A percentile compares a stretch with the other conserved stretches of the same genome.
Evolutionary conservation across 345 rosid genomes (phyloP).

Genomic region (Eutrema heterophyllum): DNA sequence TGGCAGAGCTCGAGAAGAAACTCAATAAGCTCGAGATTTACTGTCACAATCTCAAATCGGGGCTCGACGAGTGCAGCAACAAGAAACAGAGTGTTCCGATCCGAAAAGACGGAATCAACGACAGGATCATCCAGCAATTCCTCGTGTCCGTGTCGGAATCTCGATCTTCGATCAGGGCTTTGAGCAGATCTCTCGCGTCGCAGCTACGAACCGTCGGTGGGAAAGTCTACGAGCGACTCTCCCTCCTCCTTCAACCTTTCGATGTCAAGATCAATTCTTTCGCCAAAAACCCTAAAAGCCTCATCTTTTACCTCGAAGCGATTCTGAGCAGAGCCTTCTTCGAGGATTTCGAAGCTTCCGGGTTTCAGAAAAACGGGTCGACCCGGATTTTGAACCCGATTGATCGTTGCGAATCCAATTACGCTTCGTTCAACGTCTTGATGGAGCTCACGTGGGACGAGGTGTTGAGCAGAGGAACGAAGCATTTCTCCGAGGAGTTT

Average conservation of each 20-base stretch:
- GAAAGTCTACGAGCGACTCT: conserved; percentile 52
- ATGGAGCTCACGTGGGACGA: conserved; percentile 78
- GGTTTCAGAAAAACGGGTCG: conserved; percentile 55
- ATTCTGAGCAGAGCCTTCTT: conserved; percentile 67
- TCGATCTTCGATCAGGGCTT: conserved; percentile 47
- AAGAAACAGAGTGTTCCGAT: conserved; percentile 29
- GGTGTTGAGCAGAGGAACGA: conserved; percentile 75
- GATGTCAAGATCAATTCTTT: conserved; percentile 52
- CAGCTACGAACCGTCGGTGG: conserved; percentile 64
- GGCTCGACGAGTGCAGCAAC: conserved; percentile 60
- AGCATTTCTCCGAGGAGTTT: conserved; percentile 84
- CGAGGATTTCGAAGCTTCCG: conserved; percentile 79
- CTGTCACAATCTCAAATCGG: conserved; percentile 70
- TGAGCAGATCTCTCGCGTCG: conserved; percentile 62
- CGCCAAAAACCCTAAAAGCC: conserved; percentile 54
- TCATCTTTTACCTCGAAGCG: conserved; percentile 64
- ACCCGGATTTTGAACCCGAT: conserved; percentile 66
- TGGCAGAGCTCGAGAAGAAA: conserved; percentile 94
- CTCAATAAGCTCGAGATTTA: conserved; percentile 82
- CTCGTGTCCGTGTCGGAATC: conserved; percentile 66
- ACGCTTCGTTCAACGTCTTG: conserved; percentile 51
- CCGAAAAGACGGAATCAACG: conserved; percentile 30
- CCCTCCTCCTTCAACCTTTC: conserved; percentile 65
- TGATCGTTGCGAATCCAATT: conserved; percentile 64
- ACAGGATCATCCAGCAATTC: conserved; percentile 59